Percentiles rank a stretch among this genome's conserved stretches.
Evolutionary conservation across 2,329 filamentous ascomycete species (phyloP).

Genomic region (Penicillium sp.): DNA sequence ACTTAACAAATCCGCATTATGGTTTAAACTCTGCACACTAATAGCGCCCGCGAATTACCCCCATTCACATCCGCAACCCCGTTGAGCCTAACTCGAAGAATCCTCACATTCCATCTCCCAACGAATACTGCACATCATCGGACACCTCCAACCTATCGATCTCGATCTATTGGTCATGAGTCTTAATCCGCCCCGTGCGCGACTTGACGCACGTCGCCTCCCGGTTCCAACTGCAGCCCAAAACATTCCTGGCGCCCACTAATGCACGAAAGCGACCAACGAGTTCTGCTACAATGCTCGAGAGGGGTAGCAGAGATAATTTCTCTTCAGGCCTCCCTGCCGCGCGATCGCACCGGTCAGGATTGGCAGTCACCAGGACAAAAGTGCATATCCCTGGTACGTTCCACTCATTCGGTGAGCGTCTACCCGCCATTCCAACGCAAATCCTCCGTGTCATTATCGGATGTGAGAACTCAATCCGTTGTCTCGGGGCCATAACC

Average conservation of each 20-base stretch:
- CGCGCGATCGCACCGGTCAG: not conserved
- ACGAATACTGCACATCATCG: not conserved
- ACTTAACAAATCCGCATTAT: not conserved
- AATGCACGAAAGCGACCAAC: conserved; percentile 13
- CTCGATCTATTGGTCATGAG: conserved; percentile 20
- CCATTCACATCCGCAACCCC: not conserved
- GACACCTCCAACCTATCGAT: conserved; percentile 7
- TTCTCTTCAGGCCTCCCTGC: conserved; percentile 1
- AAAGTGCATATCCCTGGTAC: not conserved
- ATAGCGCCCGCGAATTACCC: not conserved
- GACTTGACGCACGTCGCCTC: conserved; percentile 3
- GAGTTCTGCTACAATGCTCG: conserved; percentile 1
- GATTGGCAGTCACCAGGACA: not conserved
- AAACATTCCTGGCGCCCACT: conserved; percentile 17
- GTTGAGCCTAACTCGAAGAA: not conserved
- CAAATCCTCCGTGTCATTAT: conserved; percentile 9
- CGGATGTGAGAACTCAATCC: conserved; percentile 18
- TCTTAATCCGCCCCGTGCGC: conserved; percentile 9
- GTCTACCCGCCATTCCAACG: not conserved
- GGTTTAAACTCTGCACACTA: not conserved
- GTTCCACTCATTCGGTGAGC: not conserved
- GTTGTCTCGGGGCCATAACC: conserved; percentile 3
- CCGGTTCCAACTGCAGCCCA: conserved; percentile 9
- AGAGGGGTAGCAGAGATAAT: not conserved
- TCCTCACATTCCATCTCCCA: not conserved